Evolutionary conservation across 1,284 basidiomycete genomes (phyloP).

Genomic region (Ustilago sp.): DNA sequence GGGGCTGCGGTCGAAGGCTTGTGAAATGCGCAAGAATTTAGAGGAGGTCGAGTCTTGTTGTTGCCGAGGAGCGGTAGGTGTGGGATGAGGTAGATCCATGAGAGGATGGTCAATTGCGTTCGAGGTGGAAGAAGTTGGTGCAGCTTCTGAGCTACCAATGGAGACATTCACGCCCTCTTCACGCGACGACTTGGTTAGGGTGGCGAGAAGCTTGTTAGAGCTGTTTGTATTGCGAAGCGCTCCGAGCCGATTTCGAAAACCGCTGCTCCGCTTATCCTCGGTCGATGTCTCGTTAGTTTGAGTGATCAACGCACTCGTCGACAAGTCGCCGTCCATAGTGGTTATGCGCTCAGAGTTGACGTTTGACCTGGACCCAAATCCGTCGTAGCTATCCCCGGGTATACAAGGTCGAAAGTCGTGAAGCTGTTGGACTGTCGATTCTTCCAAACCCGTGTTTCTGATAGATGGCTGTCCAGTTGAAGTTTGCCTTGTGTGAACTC

Average conservation of each 20-base stretch:
- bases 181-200: conserved; percentile 14
- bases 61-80: background rate
- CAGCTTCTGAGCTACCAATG: background rate
- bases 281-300: background rate
- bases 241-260: conserved; percentile 8
- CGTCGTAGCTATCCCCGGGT: conserved; percentile 9
- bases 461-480: background rate
- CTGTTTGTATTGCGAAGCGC: conserved; percentile 5
- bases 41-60: conserved; percentile 7
- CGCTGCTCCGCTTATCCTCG: background rate
- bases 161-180: background rate
- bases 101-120: conserved; percentile 16
- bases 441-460: background rate
- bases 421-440: conserved; percentile 28
- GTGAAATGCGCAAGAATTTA: conserved; percentile 5
- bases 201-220: conserved; percentile 11
- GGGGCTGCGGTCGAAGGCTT: conserved; percentile 2
- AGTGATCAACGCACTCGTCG: background rate
- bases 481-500: background rate
- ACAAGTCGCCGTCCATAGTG: background rate
- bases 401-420: conserved; percentile 34
- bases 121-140: background rate
- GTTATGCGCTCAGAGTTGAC: background rate
- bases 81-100: background rate
- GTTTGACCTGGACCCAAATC: background rate